phyloP scores from a whole-genome alignment of 164 flowering plant species.

The grape (Vitis vinifera) region ASM3070453v1 NC_081818.1:6747001-6747500 shows the following conservation, averaged over 20 bases:
- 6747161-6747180: neutral
- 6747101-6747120: no score
- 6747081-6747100: no score
- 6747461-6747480: neutral
- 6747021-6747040: no score
- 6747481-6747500: no score
- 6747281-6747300: slow-evolving; percentile 44
- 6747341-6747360: slow-evolving; percentile 90
- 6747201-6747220: neutral
- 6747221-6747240: neutral
- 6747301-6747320: slow-evolving; percentile 83
- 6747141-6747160: neutral
- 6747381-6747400: neutral
- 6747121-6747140: no score
- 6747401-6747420: neutral
- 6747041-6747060: no score
- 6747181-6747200: neutral
- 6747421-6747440: neutral
- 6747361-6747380: slow-evolving; percentile 92
- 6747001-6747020: no score
- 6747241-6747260: neutral
- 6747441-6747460: neutral
- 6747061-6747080: no score
- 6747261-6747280: neutral
- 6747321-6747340: slow-evolving; percentile 83